Base-by-base conservation (phyloP, 2,329 filamentous ascomycete genomes). In the Ophiostoma novo-ulmi region DNA sequence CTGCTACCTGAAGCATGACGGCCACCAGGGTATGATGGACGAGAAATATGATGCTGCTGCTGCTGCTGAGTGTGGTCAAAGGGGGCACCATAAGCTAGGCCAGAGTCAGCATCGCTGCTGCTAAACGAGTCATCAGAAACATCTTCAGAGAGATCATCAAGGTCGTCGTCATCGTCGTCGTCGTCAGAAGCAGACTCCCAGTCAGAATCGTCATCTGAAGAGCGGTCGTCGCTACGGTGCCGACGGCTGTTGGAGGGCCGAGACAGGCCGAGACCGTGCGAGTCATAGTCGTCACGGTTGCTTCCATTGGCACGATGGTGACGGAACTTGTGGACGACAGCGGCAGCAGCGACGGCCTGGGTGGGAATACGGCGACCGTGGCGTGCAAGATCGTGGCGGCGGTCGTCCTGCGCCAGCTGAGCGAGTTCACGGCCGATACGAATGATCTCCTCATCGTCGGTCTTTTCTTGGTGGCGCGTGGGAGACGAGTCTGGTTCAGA, bases 171-270 rank as follows among this genome's bases (percentile, higher is more conserved):
- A n/a, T 61, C 58, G 13, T 73, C 69, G 14, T 84, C 83, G 66
- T 81, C 81, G 14, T 85, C 83, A 6, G 83, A 85, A 36, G 84
- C 83, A 65, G 84, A 85, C 76, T 87, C 85, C 85, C 85, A 88
- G 70, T 86, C 85, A 1, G 81, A 81, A 61, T 87, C 83, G 41
- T 84, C 83, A 38, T 84, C 77, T 73, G 73, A 79, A 66, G 44
- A 39, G 31, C 44, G 67, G 20, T 22, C 64, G 22, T 68, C 38
- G n/a, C 26, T 20, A 35, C 55, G 31, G n/a, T 76, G 77, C n/a
- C 78, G 77, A 31, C 77, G 77, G 41, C 77, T 77, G 22, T 65
- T 6, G 79, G 77, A 74, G 79, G 84, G 11, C 82, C 84, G 69
- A 22, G 77, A 77, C 22, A 74, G 65, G 3, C 72, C 70, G 8